Evolutionary conservation across 768 basidiomycete genomes (phyloP).

Genomic region (Hygrophorus pudorinus): DNA sequence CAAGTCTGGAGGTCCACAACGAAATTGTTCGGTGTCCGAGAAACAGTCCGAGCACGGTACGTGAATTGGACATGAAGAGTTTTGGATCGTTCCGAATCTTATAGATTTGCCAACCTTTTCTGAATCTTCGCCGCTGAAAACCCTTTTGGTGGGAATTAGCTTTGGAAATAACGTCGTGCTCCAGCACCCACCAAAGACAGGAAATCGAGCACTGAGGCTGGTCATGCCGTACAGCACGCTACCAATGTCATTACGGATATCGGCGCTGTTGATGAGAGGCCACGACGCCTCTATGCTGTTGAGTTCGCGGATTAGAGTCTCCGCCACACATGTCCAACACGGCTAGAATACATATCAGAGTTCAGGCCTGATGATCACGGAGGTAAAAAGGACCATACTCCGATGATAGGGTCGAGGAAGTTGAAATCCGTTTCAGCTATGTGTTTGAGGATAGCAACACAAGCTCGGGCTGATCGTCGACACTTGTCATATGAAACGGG

Average conservation of each 20-base stretch:
- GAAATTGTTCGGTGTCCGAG: too few species aligned
- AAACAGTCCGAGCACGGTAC: too few species aligned
- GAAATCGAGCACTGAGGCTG: conserved; percentile 48
- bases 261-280: conserved; percentile 46
- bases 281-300: conserved; percentile 53
- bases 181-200: conserved; percentile 34
- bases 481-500: conserved; percentile 57
- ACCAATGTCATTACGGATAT: conserved; percentile 52
- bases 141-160: neutral
- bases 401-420: conserved; percentile 71
- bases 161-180: neutral
- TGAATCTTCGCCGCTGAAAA: conserved; percentile 28
- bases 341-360: conserved; percentile 30
- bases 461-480: conserved; percentile 49
- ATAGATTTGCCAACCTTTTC: conserved; percentile 28
- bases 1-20: too few species aligned
- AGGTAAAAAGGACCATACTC: conserved; percentile 34
- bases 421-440: conserved; percentile 55
- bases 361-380: neutral
- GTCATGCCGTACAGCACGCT: conserved; percentile 57
- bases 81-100: neutral
- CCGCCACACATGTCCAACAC: conserved; percentile 64
- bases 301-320: conserved; percentile 59
- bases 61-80: too few species aligned
- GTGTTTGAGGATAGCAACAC: conserved; percentile 50